A percentile compares a stretch with the other conserved stretches of the same genome.
These are phyloP conservation scores for Penicillium sp. DNA, from an alignment of 2,329 filamentous ascomycete species.

Conservation along the genomic window DNA sequence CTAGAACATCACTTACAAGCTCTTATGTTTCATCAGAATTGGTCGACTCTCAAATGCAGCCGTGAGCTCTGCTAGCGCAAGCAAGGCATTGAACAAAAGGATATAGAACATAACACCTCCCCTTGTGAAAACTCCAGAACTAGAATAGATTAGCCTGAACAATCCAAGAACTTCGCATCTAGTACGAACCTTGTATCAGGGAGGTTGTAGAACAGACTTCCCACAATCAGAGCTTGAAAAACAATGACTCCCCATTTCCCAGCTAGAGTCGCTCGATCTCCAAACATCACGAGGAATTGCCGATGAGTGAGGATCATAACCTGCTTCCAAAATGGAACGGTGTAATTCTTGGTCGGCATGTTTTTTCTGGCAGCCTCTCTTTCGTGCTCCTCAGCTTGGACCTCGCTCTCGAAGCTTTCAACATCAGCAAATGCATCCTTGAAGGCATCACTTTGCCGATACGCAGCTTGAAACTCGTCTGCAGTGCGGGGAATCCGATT, in stretches of 20 bases:
- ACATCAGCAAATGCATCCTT: slow-evolving; percentile 48
- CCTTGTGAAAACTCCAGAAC: slow-evolving; percentile 54
- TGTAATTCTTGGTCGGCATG: slow-evolving; percentile 50
- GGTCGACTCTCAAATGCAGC: slow-evolving; percentile 59
- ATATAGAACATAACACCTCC: slow-evolving; percentile 61
- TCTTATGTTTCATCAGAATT: slow-evolving; percentile 66
- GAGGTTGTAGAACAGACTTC: slow-evolving; percentile 52
- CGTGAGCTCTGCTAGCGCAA: slow-evolving; percentile 59
- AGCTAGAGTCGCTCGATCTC: slow-evolving; percentile 49
- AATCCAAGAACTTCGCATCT: too few species aligned
- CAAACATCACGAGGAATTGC: slow-evolving; percentile 51
- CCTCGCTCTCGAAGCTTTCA: slow-evolving; percentile 50
- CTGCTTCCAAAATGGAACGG: slow-evolving; percentile 49
- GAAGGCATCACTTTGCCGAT: slow-evolving; percentile 46
- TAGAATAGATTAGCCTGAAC: slow-evolving; percentile 13
- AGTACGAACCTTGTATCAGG: slow-evolving; percentile 43
- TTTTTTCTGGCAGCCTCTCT: slow-evolving; percentile 38
- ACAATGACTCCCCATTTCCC: slow-evolving; percentile 51
- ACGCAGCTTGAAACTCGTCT: slow-evolving; percentile 53
- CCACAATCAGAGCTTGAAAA: slow-evolving; percentile 45
- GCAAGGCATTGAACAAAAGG: slow-evolving; percentile 59
- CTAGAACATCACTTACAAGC: slow-evolving; percentile 44
- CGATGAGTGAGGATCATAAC: slow-evolving; percentile 53
- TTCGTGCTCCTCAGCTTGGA: slow-evolving; percentile 41
- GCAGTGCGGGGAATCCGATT: slow-evolving; percentile 53